Evolutionary conservation across 345 rosid species (phyloP), one percentile per base, ranked within the genome.

Genomic region (Citrus cavaleriei): DNA sequence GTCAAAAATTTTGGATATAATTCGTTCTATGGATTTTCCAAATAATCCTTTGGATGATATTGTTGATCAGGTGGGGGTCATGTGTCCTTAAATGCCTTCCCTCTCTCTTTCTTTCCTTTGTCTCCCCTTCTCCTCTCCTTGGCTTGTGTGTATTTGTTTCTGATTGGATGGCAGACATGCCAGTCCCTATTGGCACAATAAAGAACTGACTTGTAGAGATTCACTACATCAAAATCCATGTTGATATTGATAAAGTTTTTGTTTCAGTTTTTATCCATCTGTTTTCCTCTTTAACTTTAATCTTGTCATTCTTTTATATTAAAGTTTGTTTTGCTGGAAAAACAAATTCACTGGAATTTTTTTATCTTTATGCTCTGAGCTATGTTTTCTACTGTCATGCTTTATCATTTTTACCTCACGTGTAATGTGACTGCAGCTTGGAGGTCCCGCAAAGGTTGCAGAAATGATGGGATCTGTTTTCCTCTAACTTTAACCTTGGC

Each of bases 1-100:
- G 86, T 83, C 87, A 58, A 92, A 93, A 84, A 92, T 96, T 81
- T 78, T 94, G 87, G 99, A 96, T 76, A 91, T 93, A 66, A 87
- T 96, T 79, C 98, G 97, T 60, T 85, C 92, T 9, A 83, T 96
- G 81, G 88, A 94, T 91, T 97, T 96, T 81, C 99, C 99, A 40
- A 93, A 93, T 85, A 96, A 96, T 86, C 99, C 99, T 35, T 85
- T 96, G 88, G 99, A 96, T 87, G 98, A 96, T 84, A 89, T 96
- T 77, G 91, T 90, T 73, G 99, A 96, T 81, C 97, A 95, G 98
- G 99, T 95, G 74, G 77, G 66, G 35, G 35, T 46, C 71, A 57
- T 67, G 32, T 65, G 24, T 72, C 42, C 42, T 32, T 55, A 25
- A n/a, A 46, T 60, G 37, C n/a, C 14, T 16, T 62, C 58, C 55